Percentiles rank a stretch among this genome's conserved stretches.
phyloP scores from a whole-genome alignment of 129 eudicot species.

The Kitagawia praeruptora region DNA sequence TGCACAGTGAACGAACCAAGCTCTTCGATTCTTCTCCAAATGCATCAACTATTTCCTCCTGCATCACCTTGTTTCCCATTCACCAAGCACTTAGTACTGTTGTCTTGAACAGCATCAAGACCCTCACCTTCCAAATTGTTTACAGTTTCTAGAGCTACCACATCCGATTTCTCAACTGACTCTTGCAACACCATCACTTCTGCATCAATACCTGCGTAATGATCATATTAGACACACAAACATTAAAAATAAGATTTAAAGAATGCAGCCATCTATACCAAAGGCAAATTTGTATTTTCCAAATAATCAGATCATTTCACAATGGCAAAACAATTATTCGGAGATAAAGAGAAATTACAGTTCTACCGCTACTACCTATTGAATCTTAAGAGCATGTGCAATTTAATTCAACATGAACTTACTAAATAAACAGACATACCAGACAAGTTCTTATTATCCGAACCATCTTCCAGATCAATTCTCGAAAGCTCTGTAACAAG shows the following conservation, averaged over 20 bases:
- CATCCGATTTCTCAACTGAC: too few relatives aligned
- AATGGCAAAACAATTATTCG: neutral
- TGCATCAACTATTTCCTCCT: too few relatives aligned
- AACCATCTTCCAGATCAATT: constrained; percentile 6
- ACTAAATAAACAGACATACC: neutral
- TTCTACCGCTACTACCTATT: neutral
- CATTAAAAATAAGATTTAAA: neutral
- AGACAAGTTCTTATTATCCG: neutral
- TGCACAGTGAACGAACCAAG: too few relatives aligned
- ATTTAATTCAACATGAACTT: neutral
- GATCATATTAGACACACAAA: too few relatives aligned
- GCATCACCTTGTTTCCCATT: too few relatives aligned
- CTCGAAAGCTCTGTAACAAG: constrained; percentile 15
- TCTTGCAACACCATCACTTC: too few relatives aligned
- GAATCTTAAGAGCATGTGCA: neutral
- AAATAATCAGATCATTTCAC: neutral
- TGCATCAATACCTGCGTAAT: too few relatives aligned
- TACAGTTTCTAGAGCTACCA: too few relatives aligned
- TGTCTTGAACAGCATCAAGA: too few relatives aligned
- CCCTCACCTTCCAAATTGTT: too few relatives aligned
- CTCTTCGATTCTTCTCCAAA: too few relatives aligned
- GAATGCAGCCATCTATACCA: neutral
- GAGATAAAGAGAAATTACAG: neutral
- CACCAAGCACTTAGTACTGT: too few relatives aligned
- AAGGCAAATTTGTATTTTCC: neutral